A percentile compares a stretch with the other conserved stretches of the same genome.
Evolutionary conservation across 176 grass and related monocot species (phyloP).

Genomic region (Zoysia japonica): DNA sequence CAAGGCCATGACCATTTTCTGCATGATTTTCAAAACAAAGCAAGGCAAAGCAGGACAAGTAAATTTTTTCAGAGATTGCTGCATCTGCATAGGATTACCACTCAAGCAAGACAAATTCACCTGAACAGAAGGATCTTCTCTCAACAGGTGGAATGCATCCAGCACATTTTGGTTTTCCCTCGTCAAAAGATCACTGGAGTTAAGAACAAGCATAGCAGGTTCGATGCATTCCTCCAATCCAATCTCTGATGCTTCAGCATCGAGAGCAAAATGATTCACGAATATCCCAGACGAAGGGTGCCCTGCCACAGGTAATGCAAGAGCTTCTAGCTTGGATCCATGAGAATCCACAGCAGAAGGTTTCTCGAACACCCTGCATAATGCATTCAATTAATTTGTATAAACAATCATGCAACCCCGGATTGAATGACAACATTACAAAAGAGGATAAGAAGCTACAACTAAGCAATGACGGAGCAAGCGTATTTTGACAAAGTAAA

Average conservation of each 20-base stretch:
- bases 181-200: slow-evolving; percentile 44
- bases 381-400: neutral
- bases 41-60: neutral
- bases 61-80: neutral
- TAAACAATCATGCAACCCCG: neutral
- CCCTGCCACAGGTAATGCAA: slow-evolving; percentile 36
- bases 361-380: slow-evolving; percentile 50
- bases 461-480: neutral
- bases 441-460: neutral
- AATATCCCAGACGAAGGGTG: slow-evolving; percentile 40
- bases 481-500: neutral
- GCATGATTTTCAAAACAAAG: slow-evolving; percentile 12
- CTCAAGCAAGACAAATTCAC: slow-evolving; percentile 38
- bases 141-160: slow-evolving; percentile 61
- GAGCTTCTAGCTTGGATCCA: neutral
- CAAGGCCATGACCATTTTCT: slow-evolving; percentile 94
- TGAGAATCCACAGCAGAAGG: slow-evolving; percentile 24
- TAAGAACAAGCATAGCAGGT: slow-evolving; percentile 53
- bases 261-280: slow-evolving; percentile 32
- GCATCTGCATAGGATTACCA: neutral
- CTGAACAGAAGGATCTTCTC: slow-evolving; percentile 69
- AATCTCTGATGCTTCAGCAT: slow-evolving; percentile 15
- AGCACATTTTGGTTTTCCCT: slow-evolving; percentile 58
- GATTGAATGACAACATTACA: neutral
- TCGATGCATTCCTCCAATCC: slow-evolving; percentile 63